Percentiles rank a stretch among this genome's conserved stretches.
Evolutionary conservation across 2,329 filamentous ascomycete species (phyloP).

Genomic region (Fusarium staphyleae): DNA sequence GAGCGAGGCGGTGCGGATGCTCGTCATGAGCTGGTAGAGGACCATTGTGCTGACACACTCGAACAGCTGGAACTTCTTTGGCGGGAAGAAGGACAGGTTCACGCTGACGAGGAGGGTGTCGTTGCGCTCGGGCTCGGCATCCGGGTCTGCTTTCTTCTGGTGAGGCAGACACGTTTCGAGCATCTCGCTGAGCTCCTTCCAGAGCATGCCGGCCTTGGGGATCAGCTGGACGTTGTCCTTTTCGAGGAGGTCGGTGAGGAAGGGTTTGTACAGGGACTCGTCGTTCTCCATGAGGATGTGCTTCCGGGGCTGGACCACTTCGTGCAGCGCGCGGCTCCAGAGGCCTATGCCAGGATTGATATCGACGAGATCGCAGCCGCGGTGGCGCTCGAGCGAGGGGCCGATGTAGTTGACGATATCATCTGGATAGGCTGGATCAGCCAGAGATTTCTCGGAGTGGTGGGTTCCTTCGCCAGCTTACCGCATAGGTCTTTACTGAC

Average conservation of each 20-base stretch:
- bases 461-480: constrained; percentile 28
- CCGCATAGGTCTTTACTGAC: constrained; percentile 59
- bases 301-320: constrained; percentile 75
- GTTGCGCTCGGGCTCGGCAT: constrained; percentile 62
- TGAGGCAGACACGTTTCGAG: constrained; percentile 60
- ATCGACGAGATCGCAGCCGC: constrained; percentile 85
- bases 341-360: constrained; percentile 81
- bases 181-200: constrained; percentile 63
- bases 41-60: constrained; percentile 65
- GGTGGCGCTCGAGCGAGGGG: constrained; percentile 71
- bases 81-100: constrained; percentile 66
- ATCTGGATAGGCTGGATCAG: constrained; percentile 54
- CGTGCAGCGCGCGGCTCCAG: constrained; percentile 80
- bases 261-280: constrained; percentile 61
- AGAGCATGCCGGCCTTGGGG: constrained; percentile 64
- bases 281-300: constrained; percentile 86
- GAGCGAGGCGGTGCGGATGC: constrained; percentile 63
- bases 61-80: constrained; percentile 58
- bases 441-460: neutral
- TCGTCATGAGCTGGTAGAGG: constrained; percentile 66
- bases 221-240: constrained; percentile 59
- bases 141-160: constrained; percentile 54
- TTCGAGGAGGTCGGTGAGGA: constrained; percentile 65
- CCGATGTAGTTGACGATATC: constrained; percentile 75
- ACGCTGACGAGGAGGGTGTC: constrained; percentile 76